A percentile compares a stretch with the other conserved stretches of the same genome.
Evolutionary conservation across 108 stramenopile genomes (phyloP).

Genomic region (Fragilaria radians): DNA sequence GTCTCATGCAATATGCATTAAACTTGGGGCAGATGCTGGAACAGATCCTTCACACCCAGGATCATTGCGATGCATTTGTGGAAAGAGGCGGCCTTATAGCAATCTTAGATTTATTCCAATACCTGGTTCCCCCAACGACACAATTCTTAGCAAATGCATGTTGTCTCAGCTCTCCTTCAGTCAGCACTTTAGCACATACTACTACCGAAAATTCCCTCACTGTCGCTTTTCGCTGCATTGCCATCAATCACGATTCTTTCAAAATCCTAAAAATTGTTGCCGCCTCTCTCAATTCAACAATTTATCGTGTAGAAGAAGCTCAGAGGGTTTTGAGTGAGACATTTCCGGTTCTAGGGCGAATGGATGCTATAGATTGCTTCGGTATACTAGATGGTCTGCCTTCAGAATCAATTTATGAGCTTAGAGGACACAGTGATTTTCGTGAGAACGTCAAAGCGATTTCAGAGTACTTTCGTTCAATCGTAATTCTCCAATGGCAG

Average conservation of each 20-base stretch:
- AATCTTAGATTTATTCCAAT: slow-evolving; percentile 57
- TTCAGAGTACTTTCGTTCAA: slow-evolving; percentile 40
- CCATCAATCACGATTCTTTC: slow-evolving; percentile 43
- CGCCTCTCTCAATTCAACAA: slow-evolving; percentile 25
- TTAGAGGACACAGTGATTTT: slow-evolving; percentile 16
- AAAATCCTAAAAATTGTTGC: slow-evolving; percentile 51
- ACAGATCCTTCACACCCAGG: slow-evolving; percentile 75
- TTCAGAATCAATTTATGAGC: slow-evolving; percentile 35
- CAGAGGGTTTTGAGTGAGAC: slow-evolving; percentile 15
- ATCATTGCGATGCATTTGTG: slow-evolving; percentile 71
- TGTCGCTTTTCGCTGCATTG: slow-evolving; percentile 55
- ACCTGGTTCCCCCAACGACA: slow-evolving; percentile 55
- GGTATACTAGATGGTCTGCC: slow-evolving; percentile 49
- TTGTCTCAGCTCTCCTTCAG: slow-evolving; percentile 67
- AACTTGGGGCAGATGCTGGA: slow-evolving; percentile 87
- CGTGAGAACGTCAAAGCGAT: slow-evolving; percentile 6
- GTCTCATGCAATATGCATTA: slow-evolving; percentile 75
- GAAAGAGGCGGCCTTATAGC: slow-evolving; percentile 71
- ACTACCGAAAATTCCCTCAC: slow-evolving; percentile 59
- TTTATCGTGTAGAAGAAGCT: slow-evolving; percentile 14
- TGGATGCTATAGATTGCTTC: slow-evolving; percentile 22
- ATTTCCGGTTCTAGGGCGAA: neutral
- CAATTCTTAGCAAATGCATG: slow-evolving; percentile 70
- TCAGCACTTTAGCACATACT: slow-evolving; percentile 69
- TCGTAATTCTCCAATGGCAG: slow-evolving; percentile 56